These are phyloP conservation scores for Pseudoscleropodium purum DNA, from an alignment of 225 moss, liverwort and hornwort genomes.

Conservation along the genomic window DNA sequence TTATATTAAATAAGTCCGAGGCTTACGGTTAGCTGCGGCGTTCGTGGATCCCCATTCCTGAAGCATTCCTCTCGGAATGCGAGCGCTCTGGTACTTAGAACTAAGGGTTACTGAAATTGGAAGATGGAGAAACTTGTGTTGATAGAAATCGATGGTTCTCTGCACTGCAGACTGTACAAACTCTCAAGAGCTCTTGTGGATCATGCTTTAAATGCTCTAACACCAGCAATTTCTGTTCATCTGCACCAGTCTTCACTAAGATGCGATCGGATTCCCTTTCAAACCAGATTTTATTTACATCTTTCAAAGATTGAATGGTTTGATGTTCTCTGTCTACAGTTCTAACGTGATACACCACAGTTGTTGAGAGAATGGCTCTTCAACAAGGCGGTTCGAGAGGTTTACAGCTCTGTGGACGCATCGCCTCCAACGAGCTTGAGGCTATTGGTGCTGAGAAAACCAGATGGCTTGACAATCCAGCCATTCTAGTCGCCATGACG, in stretches of 20 bases:
- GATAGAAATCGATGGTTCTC: background rate
- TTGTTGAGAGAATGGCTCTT: constrained; percentile 10
- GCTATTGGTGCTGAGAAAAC: constrained; percentile 55
- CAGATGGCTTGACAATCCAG: constrained; percentile 76
- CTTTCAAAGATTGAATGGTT: background rate
- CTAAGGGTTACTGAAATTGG: background rate
- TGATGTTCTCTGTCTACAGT: background rate
- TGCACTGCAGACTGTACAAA: background rate
- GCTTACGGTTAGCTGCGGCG: background rate
- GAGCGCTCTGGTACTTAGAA: background rate
- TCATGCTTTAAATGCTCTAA: background rate
- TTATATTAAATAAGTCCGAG: background rate
- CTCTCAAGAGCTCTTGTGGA: background rate
- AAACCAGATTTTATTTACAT: background rate
- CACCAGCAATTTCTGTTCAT: background rate
- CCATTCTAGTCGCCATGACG: constrained; percentile 62
- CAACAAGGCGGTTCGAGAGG: constrained; percentile 56
- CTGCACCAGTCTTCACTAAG: background rate
- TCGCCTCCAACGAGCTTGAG: constrained; percentile 51
- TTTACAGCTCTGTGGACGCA: constrained; percentile 63
- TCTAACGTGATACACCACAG: background rate
- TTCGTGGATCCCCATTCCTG: background rate
- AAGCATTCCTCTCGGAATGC: background rate
- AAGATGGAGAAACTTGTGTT: background rate
- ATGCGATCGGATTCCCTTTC: background rate